Base-by-base conservation (phyloP, 129 eudicot species). In the Ambrosia trifida region DNA sequence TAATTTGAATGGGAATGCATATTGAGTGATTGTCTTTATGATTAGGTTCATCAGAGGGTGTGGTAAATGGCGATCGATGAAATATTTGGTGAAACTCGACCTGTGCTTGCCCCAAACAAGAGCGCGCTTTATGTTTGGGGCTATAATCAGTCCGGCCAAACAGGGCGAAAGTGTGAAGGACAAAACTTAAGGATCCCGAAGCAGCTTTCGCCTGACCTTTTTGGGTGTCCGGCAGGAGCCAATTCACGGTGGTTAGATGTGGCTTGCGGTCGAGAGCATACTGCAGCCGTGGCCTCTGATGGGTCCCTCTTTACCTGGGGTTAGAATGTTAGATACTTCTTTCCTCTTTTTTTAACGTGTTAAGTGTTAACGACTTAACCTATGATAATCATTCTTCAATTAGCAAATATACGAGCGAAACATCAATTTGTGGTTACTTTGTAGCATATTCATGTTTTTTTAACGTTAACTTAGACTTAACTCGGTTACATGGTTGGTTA, bases 221-320 rank as follows among this genome's bases (percentile, higher is more conserved):
- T 94, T 41, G 98, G 96, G n/a, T 89, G 96, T 44, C 95, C 95
- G 6, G 88, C 83, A 6, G 95, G 92, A 40, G 84, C 81, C 38
- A 87, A 86, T 77, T 80, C 93, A 12, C 85, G 96, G 40, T 94
- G 97, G 99, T 70, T 84, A 79, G 99, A 94, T 65, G 74, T 94
- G 65, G 89, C 96, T 32, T 94, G 98, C 83, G 98, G 98, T 60
- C 88, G 96, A 36, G 96, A 93, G 52, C 98, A 93, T 76, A 89
- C 98, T 7, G 95, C 98, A 13, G 91, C 94, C 0, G 97, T 90
- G 5, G 91, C 99, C 44, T 94, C 99, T 63, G 97, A 94, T 69
- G 99, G 99, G 11, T 94, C 91, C 43, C 95, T 94, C 75, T 94
- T 87, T 72, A 87, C 97, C 46, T 94, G 99, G 99, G 99, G 99